Conservation (phyloP, 2,329 filamentous ascomycete genomes). For the Xylariaceae sp. region DNA sequence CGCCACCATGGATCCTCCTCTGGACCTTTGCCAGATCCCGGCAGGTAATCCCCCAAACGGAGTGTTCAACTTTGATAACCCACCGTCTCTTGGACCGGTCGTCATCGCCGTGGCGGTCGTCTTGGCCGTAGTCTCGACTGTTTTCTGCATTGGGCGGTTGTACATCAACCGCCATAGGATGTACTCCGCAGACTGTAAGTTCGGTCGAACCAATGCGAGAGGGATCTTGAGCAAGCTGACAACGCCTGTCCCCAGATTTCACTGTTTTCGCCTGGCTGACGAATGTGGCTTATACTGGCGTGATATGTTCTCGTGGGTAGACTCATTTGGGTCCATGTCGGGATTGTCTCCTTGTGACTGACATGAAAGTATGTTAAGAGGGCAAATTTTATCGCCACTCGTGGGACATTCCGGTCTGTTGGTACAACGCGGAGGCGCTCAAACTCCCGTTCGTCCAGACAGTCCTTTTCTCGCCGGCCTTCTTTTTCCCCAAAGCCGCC, state of each 20-base stretch:
- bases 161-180: slow-evolving; percentile 3
- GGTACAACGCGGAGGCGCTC: slow-evolving; percentile 1
- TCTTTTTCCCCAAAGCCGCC: slow-evolving; percentile 18
- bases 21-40: slow-evolving; percentile 3
- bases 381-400: slow-evolving; percentile 8
- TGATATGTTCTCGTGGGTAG: slow-evolving; percentile 3
- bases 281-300: slow-evolving; percentile 1
- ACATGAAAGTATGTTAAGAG: background rate
- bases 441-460: slow-evolving; percentile 13
- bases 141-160: slow-evolving; percentile 2
- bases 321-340: background rate
- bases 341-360: background rate
- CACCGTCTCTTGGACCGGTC: slow-evolving; percentile 1
- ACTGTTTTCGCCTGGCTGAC: background rate
- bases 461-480: slow-evolving; percentile 6
- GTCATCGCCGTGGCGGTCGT: slow-evolving; percentile 2
- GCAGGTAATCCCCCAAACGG: background rate
- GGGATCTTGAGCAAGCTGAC: background rate
- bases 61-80: slow-evolving; percentile 4
- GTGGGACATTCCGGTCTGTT: slow-evolving; percentile 16
- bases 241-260: background rate
- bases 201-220: background rate
- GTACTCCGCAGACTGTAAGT: slow-evolving; percentile 7
- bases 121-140: background rate
- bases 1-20: background rate